Evolutionary conservation across 345 rosid genomes (phyloP), one percentile per base, ranked within the genome.

Genomic region (Combretum micranthum): DNA sequence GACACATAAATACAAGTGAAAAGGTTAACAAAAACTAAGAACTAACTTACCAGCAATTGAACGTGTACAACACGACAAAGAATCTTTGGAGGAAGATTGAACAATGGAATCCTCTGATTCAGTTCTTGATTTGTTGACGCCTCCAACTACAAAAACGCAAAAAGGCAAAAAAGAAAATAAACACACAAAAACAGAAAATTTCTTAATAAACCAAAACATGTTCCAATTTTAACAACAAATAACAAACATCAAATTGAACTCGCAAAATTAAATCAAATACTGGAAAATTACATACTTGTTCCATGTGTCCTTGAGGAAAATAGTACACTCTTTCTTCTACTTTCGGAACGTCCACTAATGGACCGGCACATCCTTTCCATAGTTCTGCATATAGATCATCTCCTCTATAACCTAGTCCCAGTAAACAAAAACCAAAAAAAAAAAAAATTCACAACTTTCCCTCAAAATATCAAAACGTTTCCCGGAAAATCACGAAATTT

Each of bases 221-320:
- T 32, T 3, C 39, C 39, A 32, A 32, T 7, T 32, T 7, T 11
- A 32, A 32, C 39, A 32, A 32, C 10, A 32, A 32, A 44, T 26
- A 48, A 44, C 23, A 48, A 21, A 18, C 21, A 17, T 49, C 55
- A 20, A 65, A 53, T 46, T 59, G 39, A 54, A 12, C 16, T 44
- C 20, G 16, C 4, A 42, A 19, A 58, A 32, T n/a, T 12, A 26
- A 52, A 11, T 10, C 16, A 20, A 7, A 17, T 12, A 20, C n/a
- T n/a, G 20, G 6, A 26, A 55, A 52, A 20, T 2, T 16, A 62
- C 73, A 56, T 64, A 73, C 98, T 71, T 92, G 98, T 57, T 92
- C 96, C 90, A 92, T 86, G 75, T 92, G 96, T 15, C 96, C 98
- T 69, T 91, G 98, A 39, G 98, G 96, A 62, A 91, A 84, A 60